A percentile compares a stretch with the other conserved stretches of the same genome.
Evolutionary conservation across 2,329 filamentous ascomycete genomes (phyloP).

Genomic region (Lasiodiplodia sp.): DNA sequence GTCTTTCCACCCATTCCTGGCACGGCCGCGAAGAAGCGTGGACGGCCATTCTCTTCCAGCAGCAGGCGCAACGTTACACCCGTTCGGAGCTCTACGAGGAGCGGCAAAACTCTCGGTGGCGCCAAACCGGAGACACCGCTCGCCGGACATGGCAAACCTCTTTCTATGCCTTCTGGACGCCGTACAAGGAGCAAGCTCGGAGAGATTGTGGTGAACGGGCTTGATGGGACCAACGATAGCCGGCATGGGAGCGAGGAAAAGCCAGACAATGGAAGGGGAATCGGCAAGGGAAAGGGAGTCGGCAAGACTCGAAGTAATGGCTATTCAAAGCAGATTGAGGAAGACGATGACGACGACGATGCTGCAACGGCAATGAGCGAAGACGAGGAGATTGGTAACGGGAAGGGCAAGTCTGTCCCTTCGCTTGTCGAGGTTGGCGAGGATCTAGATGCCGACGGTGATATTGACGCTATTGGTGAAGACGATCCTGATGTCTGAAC

Average conservation of each 20-base stretch:
- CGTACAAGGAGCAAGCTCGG: conserved; percentile 54
- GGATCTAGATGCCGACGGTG: conserved; percentile 39
- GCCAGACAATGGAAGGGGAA: conserved; percentile 30
- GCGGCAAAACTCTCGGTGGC: conserved; percentile 39
- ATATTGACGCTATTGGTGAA: conserved; percentile 28
- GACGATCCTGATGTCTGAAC: conserved; percentile 27
- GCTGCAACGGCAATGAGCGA: conserved; percentile 34
- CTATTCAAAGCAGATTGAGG: conserved; percentile 22
- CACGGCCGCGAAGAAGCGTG: conserved; percentile 43
- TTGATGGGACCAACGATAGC: conserved; percentile 20
- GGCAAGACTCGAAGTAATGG: conserved; percentile 13
- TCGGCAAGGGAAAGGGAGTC: conserved; percentile 34
- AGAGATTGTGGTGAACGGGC: conserved; percentile 47
- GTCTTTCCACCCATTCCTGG: conserved; percentile 75
- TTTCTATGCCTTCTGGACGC: conserved; percentile 39
- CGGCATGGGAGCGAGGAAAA: conserved; percentile 12
- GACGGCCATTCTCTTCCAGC: conserved; percentile 46
- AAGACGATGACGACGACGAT: conserved; percentile 35
- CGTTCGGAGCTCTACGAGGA: conserved; percentile 42
- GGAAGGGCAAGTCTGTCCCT: conserved; percentile 38
- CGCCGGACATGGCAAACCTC: conserved; percentile 42
- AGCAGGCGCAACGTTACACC: conserved; percentile 47
- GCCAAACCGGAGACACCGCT: conserved; percentile 41
- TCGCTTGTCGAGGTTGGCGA: conserved; percentile 41
- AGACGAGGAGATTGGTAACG: conserved; percentile 34